Conservation (phyloP, 768 basidiomycete genomes). For the Xerocomellus amylosporus region DNA sequence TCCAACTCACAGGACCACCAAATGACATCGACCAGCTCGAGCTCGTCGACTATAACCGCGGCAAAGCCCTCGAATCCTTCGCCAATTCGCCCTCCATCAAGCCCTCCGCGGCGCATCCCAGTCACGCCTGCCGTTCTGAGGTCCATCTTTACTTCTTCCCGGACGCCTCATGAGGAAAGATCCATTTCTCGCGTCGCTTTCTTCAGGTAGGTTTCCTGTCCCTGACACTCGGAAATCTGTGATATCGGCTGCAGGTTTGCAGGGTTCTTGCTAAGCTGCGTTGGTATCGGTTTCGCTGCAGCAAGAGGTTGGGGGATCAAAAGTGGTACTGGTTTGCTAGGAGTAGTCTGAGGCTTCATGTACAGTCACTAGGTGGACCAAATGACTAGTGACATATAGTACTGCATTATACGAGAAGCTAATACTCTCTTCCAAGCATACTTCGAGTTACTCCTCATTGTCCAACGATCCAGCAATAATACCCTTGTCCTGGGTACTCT, state of each 20-base stretch:
- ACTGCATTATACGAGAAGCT: slow-evolving; percentile 3
- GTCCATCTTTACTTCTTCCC: slow-evolving; percentile 83
- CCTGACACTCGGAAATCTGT: not conserved
- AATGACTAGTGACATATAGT: not conserved
- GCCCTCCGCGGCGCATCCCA: slow-evolving; percentile 63
- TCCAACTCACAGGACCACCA: not conserved
- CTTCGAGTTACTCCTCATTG: slow-evolving; percentile 14
- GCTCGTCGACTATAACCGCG: slow-evolving; percentile 49
- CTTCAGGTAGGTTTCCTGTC: slow-evolving; percentile 56
- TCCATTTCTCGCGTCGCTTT: slow-evolving; percentile 83
- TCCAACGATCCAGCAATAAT: slow-evolving; percentile 15
- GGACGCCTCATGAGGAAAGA: slow-evolving; percentile 77
- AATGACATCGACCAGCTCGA: slow-evolving; percentile 43
- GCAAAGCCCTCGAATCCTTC: slow-evolving; percentile 31
- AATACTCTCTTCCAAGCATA: not conserved
- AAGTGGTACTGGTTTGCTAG: slow-evolving; percentile 62
- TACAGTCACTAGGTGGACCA: not conserved
- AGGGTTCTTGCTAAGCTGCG: slow-evolving; percentile 79
- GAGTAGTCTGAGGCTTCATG: slow-evolving; percentile 46
- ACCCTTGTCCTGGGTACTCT: slow-evolving; percentile 13
- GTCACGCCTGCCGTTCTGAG: slow-evolving; percentile 80
- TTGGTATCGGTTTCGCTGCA: slow-evolving; percentile 74
- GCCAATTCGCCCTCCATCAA: slow-evolving; percentile 38
- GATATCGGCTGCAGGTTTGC: slow-evolving; percentile 53
- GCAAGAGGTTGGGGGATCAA: slow-evolving; percentile 68